Conservation (phyloP, 2,329 filamentous ascomycete species). For the Domatiomyces catenatus region DNA sequence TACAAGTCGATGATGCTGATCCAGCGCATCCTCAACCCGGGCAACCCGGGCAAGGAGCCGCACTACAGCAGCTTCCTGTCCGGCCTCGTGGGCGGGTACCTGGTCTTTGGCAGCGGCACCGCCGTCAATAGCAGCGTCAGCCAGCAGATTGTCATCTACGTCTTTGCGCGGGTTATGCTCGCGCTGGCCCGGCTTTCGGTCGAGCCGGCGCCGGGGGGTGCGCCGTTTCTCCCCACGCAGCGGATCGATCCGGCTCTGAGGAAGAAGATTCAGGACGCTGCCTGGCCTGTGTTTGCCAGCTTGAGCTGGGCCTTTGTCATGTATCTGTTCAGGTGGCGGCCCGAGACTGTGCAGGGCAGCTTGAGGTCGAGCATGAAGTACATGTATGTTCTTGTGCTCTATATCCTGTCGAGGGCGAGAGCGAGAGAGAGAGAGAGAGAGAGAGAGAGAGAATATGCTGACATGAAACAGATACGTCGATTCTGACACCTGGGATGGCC, state of each 20-base stretch:
- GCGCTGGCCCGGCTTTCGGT: constrained; percentile 72
- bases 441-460: not conserved
- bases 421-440: not conserved
- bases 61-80: constrained; percentile 74
- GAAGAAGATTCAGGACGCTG: constrained; percentile 46
- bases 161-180: constrained; percentile 81
- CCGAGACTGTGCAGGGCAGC: constrained; percentile 79
- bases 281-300: constrained; percentile 86
- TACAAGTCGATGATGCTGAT: constrained; percentile 75
- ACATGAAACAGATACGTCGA: constrained; percentile 46
- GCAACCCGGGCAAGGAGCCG: constrained; percentile 41
- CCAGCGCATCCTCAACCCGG: constrained; percentile 43
- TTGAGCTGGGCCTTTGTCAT: constrained; percentile 87
- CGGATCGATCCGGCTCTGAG: constrained; percentile 16
- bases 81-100: constrained; percentile 76
- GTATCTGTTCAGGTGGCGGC: constrained; percentile 86
- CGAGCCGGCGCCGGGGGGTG: constrained; percentile 27
- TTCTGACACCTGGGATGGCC: constrained; percentile 74
- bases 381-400: constrained; percentile 52
- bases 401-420: too few relatives aligned
- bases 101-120: constrained; percentile 77
- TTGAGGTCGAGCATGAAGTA: constrained; percentile 93
- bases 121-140: constrained; percentile 20
- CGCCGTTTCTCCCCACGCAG: constrained; percentile 17
- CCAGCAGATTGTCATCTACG: constrained; percentile 79